Percentiles rank a stretch among this genome's conserved stretches.
Conservation (phyloP, 108 stramenopile species). For the Skeletonema costatum region DNA sequence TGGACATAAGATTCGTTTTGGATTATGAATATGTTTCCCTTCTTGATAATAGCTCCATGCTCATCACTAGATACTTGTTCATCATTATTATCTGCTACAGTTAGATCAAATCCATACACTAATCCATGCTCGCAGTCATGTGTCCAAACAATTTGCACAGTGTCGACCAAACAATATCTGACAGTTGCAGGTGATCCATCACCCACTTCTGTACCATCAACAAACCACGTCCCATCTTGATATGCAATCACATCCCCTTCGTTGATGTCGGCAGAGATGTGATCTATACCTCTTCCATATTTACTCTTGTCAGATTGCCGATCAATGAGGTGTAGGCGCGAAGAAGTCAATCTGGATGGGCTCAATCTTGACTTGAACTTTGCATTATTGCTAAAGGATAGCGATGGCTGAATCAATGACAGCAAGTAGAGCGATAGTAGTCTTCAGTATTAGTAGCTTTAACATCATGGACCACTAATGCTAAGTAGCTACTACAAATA, state of each 20-base stretch:
- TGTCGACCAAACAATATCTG: slow-evolving; percentile 48
- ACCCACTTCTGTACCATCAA: slow-evolving; percentile 74
- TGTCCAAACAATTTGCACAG: slow-evolving; percentile 78
- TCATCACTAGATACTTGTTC: slow-evolving; percentile 4
- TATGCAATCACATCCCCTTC: slow-evolving; percentile 71
- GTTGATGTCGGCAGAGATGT: slow-evolving; percentile 61
- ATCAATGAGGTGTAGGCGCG: slow-evolving; percentile 23
- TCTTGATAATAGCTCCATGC: background rate
- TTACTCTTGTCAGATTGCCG: slow-evolving; percentile 53
- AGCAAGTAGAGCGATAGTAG: background rate
- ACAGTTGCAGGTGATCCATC: slow-evolving; percentile 29
- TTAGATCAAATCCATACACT: slow-evolving; percentile 54
- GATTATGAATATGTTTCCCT: slow-evolving; percentile 6
- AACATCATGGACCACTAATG: too few species aligned
- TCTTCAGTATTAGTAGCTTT: background rate
- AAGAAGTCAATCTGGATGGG: background rate
- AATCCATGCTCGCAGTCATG: slow-evolving; percentile 86
- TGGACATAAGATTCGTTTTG: slow-evolving; percentile 23
- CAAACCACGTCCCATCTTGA: slow-evolving; percentile 70
- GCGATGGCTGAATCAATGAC: background rate
- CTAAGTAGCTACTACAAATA: too few species aligned
- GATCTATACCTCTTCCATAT: slow-evolving; percentile 67
- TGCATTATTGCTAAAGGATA: background rate
- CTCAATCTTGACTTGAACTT: background rate
- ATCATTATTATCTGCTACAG: background rate